These are phyloP conservation scores for Salisapilia sapeloensis DNA, from an alignment of 352 stramenopile genomes.

Conservation along the genomic window DNA sequence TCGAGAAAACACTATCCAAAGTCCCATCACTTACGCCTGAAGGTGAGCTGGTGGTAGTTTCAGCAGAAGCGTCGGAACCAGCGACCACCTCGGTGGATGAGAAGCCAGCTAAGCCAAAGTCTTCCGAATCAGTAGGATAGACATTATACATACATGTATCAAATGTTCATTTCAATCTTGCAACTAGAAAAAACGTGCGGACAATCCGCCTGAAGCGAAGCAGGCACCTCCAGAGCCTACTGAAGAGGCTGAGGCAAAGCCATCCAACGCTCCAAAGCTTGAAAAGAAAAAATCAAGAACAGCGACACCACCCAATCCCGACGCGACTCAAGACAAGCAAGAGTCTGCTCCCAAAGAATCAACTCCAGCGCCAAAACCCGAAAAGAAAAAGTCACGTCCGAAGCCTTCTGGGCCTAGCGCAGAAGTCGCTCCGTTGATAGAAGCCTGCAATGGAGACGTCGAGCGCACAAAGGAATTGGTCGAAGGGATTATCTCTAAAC, in stretches of 20 bases:
- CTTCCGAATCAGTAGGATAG: conserved; percentile 10
- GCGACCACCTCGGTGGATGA: conserved; percentile 6
- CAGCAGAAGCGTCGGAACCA: conserved; percentile 3
- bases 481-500: conserved; percentile 66
- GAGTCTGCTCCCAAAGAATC: conserved; percentile 7
- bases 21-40: conserved; percentile 46
- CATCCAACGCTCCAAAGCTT: no score
- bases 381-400: conserved; percentile 25
- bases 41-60: conserved; percentile 8
- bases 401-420: conserved; percentile 4
- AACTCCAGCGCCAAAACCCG: conserved; percentile 7
- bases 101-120: conserved; percentile 7
- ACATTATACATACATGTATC: no score
- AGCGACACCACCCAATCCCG: no score
- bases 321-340: conserved; percentile 23
- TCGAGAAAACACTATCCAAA: conserved; percentile 42
- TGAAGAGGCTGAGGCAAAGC: conserved; percentile 30
- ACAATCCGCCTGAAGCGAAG: conserved; percentile 7
- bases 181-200: conserved; percentile 20
- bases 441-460: conserved; percentile 58
- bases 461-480: conserved; percentile 57
- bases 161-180: no score
- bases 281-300: conserved; percentile 4
- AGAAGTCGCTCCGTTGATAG: conserved; percentile 24
- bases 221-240: conserved; percentile 10